Evolutionary conservation across 768 basidiomycete genomes (phyloP).

Genomic region (Agrocybe pediades): DNA sequence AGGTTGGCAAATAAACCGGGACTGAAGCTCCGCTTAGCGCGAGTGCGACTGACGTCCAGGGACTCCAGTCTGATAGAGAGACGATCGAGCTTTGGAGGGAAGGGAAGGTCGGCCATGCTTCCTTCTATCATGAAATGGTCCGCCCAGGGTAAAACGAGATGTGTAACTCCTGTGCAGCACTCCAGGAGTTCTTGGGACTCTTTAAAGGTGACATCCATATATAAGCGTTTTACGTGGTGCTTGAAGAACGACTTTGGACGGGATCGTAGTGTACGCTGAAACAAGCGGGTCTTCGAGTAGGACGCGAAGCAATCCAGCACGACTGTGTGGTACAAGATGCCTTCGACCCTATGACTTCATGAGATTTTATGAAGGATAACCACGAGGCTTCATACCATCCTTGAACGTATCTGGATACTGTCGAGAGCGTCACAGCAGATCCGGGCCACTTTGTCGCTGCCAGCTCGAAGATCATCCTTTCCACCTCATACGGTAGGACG

Average conservation of each 20-base stretch:
- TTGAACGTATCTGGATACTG: constrained; percentile 25
- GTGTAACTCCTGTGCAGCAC: constrained; percentile 25
- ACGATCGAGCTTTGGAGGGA: constrained; percentile 12
- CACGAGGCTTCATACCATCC: constrained; percentile 20
- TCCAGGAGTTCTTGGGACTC: constrained; percentile 23
- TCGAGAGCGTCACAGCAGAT: constrained; percentile 24
- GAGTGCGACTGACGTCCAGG: constrained; percentile 11
- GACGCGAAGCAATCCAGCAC: constrained; percentile 26
- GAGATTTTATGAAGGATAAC: neutral
- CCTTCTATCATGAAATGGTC: constrained; percentile 11
- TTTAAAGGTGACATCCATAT: constrained; percentile 18
- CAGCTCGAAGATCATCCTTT: constrained; percentile 35
- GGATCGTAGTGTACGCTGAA: constrained; percentile 29
- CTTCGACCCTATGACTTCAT: constrained; percentile 28
- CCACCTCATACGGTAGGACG: constrained; percentile 33
- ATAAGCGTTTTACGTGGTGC: constrained; percentile 26
- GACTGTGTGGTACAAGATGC: constrained; percentile 32
- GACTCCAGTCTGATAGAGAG: constrained; percentile 25
- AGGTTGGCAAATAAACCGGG: constrained; percentile 21
- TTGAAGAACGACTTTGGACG: constrained; percentile 29
- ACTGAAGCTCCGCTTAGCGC: constrained; percentile 1
- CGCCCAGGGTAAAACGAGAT: constrained; percentile 30
- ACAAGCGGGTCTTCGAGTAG: constrained; percentile 19
- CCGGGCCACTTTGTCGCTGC: constrained; percentile 25
- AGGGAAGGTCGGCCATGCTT: constrained; percentile 7